Base-by-base conservation (phyloP, 345 rosid genomes). In the Leavenworthia alabamica region DNA sequence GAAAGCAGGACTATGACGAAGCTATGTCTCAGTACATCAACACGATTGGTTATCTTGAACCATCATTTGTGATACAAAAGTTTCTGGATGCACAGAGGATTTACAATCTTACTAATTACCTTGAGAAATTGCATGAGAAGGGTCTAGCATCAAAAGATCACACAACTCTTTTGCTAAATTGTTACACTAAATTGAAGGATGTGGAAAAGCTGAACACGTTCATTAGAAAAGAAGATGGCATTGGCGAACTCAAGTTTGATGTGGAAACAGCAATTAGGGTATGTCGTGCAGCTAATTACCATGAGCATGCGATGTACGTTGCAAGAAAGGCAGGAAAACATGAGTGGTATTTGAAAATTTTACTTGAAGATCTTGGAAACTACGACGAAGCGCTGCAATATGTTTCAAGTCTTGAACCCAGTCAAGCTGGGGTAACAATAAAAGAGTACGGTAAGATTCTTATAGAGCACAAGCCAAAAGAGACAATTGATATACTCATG, bases 131-230 rank as follows among this genome's bases (percentile, higher is more conserved):
- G 66, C 97, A 89, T 67, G 94, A 87, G 84, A 93, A 93, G 68
- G 97, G 99, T 24, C 79, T 93, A 71, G 96, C 97, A 74, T 93
- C 96, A n/a, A 93, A 93, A 75, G 96, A 93, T 78, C 99, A 93
- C 73, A 93, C 99, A 1, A 93, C 99, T 27, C 88, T 89, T 73
- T 83, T 93, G 74, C 76, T 93, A 71, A 89, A 93, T 75, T 89
- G 99, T 75, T 93, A 89, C 67, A 93, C 99, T 44, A 93, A 89
- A 72, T 67, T 93, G 78, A 93, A 93, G 72, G 99, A 89, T 72
- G 96, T 93, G 48, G 97, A 87, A 48, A 93, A 89, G 82, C 78
- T 89, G 62, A 84, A 89, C 67, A 73, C 83, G n/a, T 93, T 93
- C 78, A 78, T 93, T 64, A 93, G 87, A 74, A 82, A 89, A 29